Evolutionary conservation across 2,329 filamentous ascomycete genomes (phyloP), one percentile per base, ranked within the genome.

Genomic region (Pseudonectria buxi): DNA sequence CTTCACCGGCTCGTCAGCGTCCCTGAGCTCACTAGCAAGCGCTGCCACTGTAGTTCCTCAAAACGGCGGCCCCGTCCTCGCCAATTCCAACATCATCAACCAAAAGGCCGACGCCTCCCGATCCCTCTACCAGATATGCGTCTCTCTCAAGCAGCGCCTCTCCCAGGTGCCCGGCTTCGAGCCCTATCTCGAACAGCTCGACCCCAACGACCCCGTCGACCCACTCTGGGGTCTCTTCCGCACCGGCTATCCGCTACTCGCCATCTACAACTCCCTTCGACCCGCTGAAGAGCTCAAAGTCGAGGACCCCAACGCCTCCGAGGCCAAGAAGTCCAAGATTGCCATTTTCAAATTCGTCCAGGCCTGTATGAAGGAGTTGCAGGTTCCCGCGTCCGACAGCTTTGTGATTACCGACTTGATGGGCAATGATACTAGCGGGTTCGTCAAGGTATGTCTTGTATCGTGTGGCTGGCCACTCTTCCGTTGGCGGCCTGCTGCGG

Each of bases 1-100:
- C 33, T 72, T 68, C 54, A 65, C 68, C 54, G 67, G 69, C 47
- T 72, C 71, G 12, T 69, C 67, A 25, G 65, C 71, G 30, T 78
- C 73, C 11, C 57, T 77, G 29, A 63, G 59, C 43, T 70, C 72
- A 3, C 58, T 76, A 31, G 56, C 63, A 29, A 71, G 60, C 48
- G 55, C 63, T 10, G 52, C 64, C 18, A 71, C 70, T 24, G 49
- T 64, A 18, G 56, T 62, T 42, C 63, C 34, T 9, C 65, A 71
- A 30, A 76, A 62, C 40, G 62, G 70, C 40, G 78, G 78, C 30
- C 76, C 76, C 41, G 76, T 89, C 43, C 68, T 86, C 53, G 84
- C 88, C 41, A 87, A 84, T 40, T 76, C 85, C 60, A 95, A 95
- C 62, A 94, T 98, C 60, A 95, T 98, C 71, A 98, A 98, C 65